A percentile compares a stretch with the other conserved stretches of the same genome.
These are phyloP conservation scores for Saccharomycopsis javanensis DNA, from an alignment of 805 yeast species.

Conservation along the genomic window DNA sequence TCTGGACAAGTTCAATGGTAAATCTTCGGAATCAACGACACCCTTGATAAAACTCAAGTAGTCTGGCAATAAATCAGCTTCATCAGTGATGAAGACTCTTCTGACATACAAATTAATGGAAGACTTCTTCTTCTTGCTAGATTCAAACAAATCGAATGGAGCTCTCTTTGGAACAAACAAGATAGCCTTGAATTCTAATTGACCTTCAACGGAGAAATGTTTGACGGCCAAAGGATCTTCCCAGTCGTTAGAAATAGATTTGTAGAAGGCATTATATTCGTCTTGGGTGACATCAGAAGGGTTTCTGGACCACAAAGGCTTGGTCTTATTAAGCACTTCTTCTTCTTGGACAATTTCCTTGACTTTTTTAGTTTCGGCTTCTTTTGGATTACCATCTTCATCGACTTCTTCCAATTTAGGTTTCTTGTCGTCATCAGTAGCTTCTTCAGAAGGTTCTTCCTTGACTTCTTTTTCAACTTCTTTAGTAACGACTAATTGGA, in stretches of 20 bases:
- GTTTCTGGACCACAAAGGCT: slow-evolving; percentile 99
- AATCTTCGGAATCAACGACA: slow-evolving; percentile 99
- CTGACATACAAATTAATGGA: slow-evolving; percentile 98
- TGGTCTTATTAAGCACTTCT: slow-evolving; percentile 97
- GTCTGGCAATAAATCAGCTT: slow-evolving; percentile 98
- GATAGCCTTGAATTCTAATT: slow-evolving; percentile 97
- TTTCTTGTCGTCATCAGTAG: slow-evolving; percentile 51
- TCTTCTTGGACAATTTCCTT: slow-evolving; percentile 91
- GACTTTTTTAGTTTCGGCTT: slow-evolving; percentile 75
- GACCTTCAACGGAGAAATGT: slow-evolving; percentile 99
- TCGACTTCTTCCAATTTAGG: slow-evolving; percentile 70
- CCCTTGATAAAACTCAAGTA: slow-evolving; percentile 97
- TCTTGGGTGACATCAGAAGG: slow-evolving; percentile 97
- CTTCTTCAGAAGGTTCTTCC: slow-evolving; percentile 56
- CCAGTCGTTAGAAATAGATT: slow-evolving; percentile 99
- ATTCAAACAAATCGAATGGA: slow-evolving; percentile 96
- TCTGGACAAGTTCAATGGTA: slow-evolving; percentile 99
- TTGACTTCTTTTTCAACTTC: slow-evolving; percentile 98
- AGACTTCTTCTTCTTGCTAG: slow-evolving; percentile 92
- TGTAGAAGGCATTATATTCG: slow-evolving; percentile 98
- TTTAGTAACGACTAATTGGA: slow-evolving; percentile 95
- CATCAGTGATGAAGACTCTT: slow-evolving; percentile 99
- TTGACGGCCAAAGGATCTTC: slow-evolving; percentile 99
- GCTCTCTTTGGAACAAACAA: slow-evolving; percentile 98
- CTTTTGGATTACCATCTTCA: slow-evolving; percentile 59